Evolutionary conservation across 1,284 basidiomycete species (phyloP), one percentile per base, ranked within the genome.

Genomic region (Microbotryum intermedium): DNA sequence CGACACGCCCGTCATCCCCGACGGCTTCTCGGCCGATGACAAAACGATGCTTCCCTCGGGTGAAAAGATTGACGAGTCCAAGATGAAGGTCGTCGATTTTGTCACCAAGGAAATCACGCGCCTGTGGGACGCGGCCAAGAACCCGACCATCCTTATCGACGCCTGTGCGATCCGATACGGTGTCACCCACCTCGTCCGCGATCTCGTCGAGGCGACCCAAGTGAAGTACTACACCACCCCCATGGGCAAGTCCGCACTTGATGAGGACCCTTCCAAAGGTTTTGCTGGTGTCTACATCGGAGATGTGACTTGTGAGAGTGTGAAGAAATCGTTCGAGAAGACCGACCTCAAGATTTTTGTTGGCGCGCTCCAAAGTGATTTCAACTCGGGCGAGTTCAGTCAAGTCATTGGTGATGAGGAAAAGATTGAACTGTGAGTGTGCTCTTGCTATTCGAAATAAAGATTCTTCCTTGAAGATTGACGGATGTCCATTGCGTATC

Each of bases 231-330:
- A 58, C 85, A 85, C 74, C 57, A 78, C 70, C 29, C 59, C 64
- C n/a, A 93, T 94, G 91, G 92, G 90, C 47, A 94, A 94, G 75
- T 83, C 85, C 1, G 80, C 85, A 0, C 77, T 95, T 16, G 81
- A 84, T 64, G 94, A 97, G 76, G 79, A 80, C 50, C 84, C 87
- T 60, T 80, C 83, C 21, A 82, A 89, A n/a, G 66, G 66, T 0
- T 97, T 87, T 74, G 91, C 91, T 57, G 93, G 93, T 18, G 87
- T 89, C 72, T 74, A 85, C 76, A 81, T 90, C 44, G 90, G 91
- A 3, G 82, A 82, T 5, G 82, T 90, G 70, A 86, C 82, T n/a
- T 79, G 83, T 52, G 83, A 84, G 0, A 78, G 77, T 20, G 80
- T 93, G 67, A 84, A 84, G 73, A 80, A 87, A 56, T 83, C 82